Evolutionary conservation across 768 basidiomycete species (phyloP), one percentile per base, ranked within the genome.

Genomic region (Mycena haematopus): DNA sequence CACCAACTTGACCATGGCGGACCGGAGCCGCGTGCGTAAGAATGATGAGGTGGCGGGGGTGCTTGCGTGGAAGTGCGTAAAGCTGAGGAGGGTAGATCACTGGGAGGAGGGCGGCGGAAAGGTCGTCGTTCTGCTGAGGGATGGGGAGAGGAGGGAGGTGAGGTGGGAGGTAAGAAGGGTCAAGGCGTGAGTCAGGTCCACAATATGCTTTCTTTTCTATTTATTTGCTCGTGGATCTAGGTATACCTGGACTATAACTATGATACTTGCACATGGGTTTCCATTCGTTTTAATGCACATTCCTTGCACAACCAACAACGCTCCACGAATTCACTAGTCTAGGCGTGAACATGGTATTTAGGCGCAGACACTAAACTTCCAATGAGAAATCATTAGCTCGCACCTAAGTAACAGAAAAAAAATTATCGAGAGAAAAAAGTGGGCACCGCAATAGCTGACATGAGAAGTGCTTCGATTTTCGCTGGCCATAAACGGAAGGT

Each of bases 41-140:
- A 90, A 89, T 70, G 87, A 90, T 63, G 86, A 86, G 72, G 82
- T 84, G 22, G 86, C 87, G 40, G 78, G 79, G 15, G 72, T 86
- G 70, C 73, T 90, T 59, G 84, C 84, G 8, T 87, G 87, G 85
- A 86, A 84, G 72, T 89, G 87, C 68, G 65, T 74, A 22, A 87
- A 84, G 72, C 68, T 90, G 68, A 74, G 86, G 56, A 74, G 87
- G 69, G 69, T 90, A 31, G 88, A 90, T 72, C 82, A 88, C 73
- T 90, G 87, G 87, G 87, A 89, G 33, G 82, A 84, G n/a, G 76
- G 73, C 6, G 69, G 75, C 1, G 81, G 79, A 0, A 84, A 77
- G 72, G 82, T 87, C 14, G 76, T 89, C 42, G 80, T 86, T 1
- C 76, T 89, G 29, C 70, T 78, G 3, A 74, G 75, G 59, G 82